phyloP scores from a whole-genome alignment of 495 filamentous ascomycete genomes.

The Trichoderma erinaceum region DNA sequence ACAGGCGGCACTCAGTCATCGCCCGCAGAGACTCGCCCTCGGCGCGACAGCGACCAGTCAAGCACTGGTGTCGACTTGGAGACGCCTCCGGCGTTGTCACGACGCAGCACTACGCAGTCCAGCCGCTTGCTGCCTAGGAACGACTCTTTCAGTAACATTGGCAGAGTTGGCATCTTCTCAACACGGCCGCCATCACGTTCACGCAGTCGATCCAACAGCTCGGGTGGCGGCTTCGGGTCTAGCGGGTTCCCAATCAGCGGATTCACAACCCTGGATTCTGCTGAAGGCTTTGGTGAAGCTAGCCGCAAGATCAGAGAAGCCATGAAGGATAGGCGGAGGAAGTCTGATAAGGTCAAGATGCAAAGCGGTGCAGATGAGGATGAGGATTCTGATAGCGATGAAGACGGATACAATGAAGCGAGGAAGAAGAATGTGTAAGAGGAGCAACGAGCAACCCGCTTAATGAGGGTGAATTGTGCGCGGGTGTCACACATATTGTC shows the following conservation, averaged over 20 bases:
- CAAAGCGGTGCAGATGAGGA: constrained; percentile 24
- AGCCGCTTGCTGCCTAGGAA: constrained; percentile 66
- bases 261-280: constrained; percentile 66
- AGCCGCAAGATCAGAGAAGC: constrained; percentile 78
- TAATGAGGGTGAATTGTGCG: background rate
- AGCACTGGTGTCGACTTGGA: constrained; percentile 20
- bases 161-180: constrained; percentile 80
- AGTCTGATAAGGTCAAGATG: constrained; percentile 51
- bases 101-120: constrained; percentile 39
- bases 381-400: constrained; percentile 25
- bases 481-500: background rate
- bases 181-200: constrained; percentile 70
- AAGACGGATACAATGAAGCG: constrained; percentile 25
- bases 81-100: constrained; percentile 24
- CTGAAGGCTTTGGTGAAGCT: constrained; percentile 73
- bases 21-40: constrained; percentile 13
- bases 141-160: constrained; percentile 86
- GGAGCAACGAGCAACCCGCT: background rate
- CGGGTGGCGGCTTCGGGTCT: constrained; percentile 51
- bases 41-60: constrained; percentile 28
- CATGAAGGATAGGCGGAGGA: constrained; percentile 74
- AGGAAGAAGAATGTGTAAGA: constrained; percentile 23
- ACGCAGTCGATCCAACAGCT: constrained; percentile 65
- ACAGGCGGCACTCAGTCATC: constrained; percentile 19
- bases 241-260: constrained; percentile 60